Evolutionary conservation across 345 rosid genomes (phyloP), one percentile per base, ranked within the genome.

Genomic region (Citrus mangshanensis): DNA sequence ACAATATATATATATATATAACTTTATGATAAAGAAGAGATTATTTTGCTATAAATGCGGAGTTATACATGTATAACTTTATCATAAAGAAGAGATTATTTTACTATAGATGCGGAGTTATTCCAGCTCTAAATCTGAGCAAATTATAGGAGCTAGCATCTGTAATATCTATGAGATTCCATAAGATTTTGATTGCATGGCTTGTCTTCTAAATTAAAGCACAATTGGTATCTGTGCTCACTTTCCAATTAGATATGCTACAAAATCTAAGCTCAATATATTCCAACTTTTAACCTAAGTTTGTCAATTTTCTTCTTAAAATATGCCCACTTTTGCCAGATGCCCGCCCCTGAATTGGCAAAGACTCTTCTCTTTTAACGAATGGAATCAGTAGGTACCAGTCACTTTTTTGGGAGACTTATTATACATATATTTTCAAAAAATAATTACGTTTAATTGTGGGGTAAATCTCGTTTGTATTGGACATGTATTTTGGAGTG

Each of bases 1-100:
- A 75, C 65, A 73, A 79, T 42, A 70, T 73, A n/a, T 7, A 59
- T 16, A 16, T 22, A 49, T 40, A 59, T 1, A 74, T 0, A 2
- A 74, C 83, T 77, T 83, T 83, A 73, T 69, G 27, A 14, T 49
- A 72, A 54, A 59, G 35, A 14, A 19, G 9, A 19, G 18, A 22
- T 16, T n/a, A 16, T 18, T n/a, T 79, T 54, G 55, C 74, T 79
- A 55, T 46, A 69, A 59, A 35, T 24, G 70, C 10, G 66, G 16
- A 28, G 61, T 25, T 51, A 74, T 9, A 2, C 12, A 0, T n/a
- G 16, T 42, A 49, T 61, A 49, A 74, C 83, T 77, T 83, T 83
- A 73, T 70, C 28, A 14, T 49, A 72, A 54, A 59, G 35, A 9
- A 19, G 9, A 19, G 19, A 22, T 16, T 24, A 16, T 18, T 12